phyloP scores from a whole-genome alignment of 257 asterid genomes.

The Gynochthodes officinalis region DNA sequence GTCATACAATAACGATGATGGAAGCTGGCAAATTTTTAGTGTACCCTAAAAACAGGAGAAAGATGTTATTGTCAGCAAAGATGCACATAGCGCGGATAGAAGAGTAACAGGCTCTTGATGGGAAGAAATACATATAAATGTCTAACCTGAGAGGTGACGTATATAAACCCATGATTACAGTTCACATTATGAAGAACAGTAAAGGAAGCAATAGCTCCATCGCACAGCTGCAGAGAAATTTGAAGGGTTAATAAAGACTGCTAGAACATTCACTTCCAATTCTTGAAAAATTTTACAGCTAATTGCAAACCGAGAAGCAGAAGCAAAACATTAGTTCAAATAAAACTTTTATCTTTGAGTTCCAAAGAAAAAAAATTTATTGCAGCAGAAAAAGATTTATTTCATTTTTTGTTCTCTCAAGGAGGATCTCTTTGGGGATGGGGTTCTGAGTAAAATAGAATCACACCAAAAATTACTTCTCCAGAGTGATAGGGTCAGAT shows the following conservation, averaged over 20 bases:
- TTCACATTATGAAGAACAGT: constrained; percentile 96
- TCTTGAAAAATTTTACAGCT: background rate
- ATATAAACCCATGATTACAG: constrained; percentile 94
- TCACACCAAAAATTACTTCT: background rate
- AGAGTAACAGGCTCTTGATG: constrained; percentile 10
- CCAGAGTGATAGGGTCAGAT: background rate
- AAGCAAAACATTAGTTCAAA: background rate
- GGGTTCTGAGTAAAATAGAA: background rate
- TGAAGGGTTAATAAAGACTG: constrained; percentile 15
- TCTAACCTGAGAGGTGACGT: constrained; percentile 76
- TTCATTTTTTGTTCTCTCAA: background rate
- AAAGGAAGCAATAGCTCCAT: constrained; percentile 89
- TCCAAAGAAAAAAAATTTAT: background rate
- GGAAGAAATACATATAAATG: constrained; percentile 8
- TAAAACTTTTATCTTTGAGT: background rate
- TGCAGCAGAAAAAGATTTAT: background rate
- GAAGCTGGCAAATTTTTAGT: constrained; percentile 92
- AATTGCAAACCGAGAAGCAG: background rate
- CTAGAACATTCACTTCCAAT: background rate
- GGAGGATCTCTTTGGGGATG: background rate
- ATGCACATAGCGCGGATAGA: background rate
- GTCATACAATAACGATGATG: constrained; percentile 63
- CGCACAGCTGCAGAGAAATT: constrained; percentile 65
- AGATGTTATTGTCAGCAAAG: constrained; percentile 7
- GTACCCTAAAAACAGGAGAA: constrained; percentile 57